These are phyloP conservation scores for Aplosporella prunicola DNA, from an alignment of 2,329 filamentous ascomycete species.

Conservation along the genomic window DNA sequence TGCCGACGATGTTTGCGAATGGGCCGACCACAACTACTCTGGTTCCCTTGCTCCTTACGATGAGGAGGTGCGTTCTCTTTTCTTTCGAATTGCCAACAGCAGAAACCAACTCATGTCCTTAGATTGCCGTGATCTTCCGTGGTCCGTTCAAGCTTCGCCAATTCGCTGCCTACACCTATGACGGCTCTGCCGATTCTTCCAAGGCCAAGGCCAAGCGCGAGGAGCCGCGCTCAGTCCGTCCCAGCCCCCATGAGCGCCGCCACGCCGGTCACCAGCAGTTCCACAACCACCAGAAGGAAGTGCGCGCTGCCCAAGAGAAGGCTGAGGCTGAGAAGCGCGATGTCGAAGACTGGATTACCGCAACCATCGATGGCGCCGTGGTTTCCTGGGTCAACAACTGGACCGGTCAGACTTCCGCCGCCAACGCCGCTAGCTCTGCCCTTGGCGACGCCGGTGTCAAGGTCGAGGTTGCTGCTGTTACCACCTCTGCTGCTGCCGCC, in stretches of 20 bases:
- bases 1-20: slow-evolving; percentile 46
- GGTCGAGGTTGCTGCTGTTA: slow-evolving; percentile 12
- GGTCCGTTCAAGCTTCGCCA: slow-evolving; percentile 59
- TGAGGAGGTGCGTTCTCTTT: slow-evolving; percentile 51
- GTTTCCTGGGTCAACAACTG: slow-evolving; percentile 52
- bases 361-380: slow-evolving; percentile 49
- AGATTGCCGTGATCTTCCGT: slow-evolving; percentile 65
- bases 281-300: slow-evolving; percentile 33
- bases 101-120: slow-evolving; percentile 1
- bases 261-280: slow-evolving; percentile 42
- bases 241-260: slow-evolving; percentile 17
- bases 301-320: slow-evolving; percentile 17
- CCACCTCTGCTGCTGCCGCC: slow-evolving; percentile 12
- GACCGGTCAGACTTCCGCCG: slow-evolving; percentile 22
- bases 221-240: too few species aligned
- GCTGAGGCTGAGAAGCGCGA: slow-evolving; percentile 33
- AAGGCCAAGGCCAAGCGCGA: slow-evolving; percentile 19
- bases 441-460: slow-evolving; percentile 10
- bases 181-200: slow-evolving; percentile 14
- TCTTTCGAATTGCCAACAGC: background rate
- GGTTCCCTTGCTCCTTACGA: slow-evolving; percentile 59
- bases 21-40: slow-evolving; percentile 42
- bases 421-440: slow-evolving; percentile 14
- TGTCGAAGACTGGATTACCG: slow-evolving; percentile 43
- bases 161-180: slow-evolving; percentile 59